These are phyloP conservation scores for Sugiyamaella novakii DNA, from an alignment of 1,139 yeast genomes.

Conservation along the genomic window DNA sequence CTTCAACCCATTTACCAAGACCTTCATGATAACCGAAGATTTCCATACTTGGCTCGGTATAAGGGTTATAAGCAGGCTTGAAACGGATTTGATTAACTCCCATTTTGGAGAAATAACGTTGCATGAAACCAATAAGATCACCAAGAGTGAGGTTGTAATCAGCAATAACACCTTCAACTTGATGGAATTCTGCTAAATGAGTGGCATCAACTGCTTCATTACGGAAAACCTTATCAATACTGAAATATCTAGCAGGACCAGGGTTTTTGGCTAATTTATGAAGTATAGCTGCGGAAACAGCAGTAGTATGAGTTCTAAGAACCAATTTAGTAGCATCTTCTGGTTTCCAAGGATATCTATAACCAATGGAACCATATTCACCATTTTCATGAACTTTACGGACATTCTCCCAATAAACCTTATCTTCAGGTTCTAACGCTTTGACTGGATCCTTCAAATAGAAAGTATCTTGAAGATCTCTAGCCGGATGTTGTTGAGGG, in stretches of 20 bases:
- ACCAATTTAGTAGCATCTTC: constrained; percentile 90
- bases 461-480: constrained; percentile 98
- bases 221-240: constrained; percentile 98
- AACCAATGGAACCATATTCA: constrained; percentile 92
- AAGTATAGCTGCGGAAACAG: constrained; percentile 86
- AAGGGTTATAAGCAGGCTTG: constrained; percentile 98
- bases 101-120: constrained; percentile 94
- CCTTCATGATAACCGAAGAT: constrained; percentile 97
- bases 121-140: constrained; percentile 97
- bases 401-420: constrained; percentile 72
- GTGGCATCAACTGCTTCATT: constrained; percentile 99
- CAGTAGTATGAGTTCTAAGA: constrained; percentile 95
- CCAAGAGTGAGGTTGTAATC: constrained; percentile 95
- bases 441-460: constrained; percentile 87
- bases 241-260: constrained; percentile 86
- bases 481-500: constrained; percentile 99
- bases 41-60: constrained; percentile 98
- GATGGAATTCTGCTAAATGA: constrained; percentile 99
- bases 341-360: constrained; percentile 95
- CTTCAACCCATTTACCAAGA: constrained; percentile 96
- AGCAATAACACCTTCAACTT: constrained; percentile 98
- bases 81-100: constrained; percentile 93
- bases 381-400: constrained; percentile 87
- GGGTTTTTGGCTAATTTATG: constrained; percentile 88
- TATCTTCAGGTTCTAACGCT: constrained; percentile 82